Conservation (phyloP, 768 basidiomycete genomes). For the Russula sp. region DNA sequence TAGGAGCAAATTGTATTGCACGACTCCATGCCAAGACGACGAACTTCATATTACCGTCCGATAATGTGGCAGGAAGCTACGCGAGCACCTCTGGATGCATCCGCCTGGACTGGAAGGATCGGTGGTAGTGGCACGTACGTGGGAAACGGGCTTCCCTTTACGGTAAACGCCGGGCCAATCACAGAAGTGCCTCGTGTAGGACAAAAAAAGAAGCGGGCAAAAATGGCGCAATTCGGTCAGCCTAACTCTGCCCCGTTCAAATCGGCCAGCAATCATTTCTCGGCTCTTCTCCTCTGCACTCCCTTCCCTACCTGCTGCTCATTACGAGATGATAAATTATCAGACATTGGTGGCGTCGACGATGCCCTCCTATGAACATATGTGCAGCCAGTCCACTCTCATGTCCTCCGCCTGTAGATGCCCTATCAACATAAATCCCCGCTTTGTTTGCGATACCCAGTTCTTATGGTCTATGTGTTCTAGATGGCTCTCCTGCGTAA, state of each 20-base stretch:
- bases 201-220: background rate
- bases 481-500: background rate
- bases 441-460: background rate
- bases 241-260: background rate
- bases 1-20: too few species aligned
- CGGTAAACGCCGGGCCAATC: constrained; percentile 11
- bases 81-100: too few species aligned
- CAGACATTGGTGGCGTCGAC: too few species aligned
- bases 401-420: background rate
- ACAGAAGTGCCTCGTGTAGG: constrained; percentile 17
- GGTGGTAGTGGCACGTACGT: background rate
- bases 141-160: background rate
- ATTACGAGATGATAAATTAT: background rate
- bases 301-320: background rate
- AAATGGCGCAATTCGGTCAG: constrained; percentile 12
- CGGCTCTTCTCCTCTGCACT: background rate
- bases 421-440: background rate
- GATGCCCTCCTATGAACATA: too few species aligned
- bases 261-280: background rate
- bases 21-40: too few species aligned
- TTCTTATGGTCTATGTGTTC: background rate
- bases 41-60: too few species aligned
- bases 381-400: background rate
- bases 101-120: too few species aligned
- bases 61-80: too few species aligned